Base-by-base conservation (phyloP, 108 stramenopile species). In the Cyclotella atomus region DNA sequence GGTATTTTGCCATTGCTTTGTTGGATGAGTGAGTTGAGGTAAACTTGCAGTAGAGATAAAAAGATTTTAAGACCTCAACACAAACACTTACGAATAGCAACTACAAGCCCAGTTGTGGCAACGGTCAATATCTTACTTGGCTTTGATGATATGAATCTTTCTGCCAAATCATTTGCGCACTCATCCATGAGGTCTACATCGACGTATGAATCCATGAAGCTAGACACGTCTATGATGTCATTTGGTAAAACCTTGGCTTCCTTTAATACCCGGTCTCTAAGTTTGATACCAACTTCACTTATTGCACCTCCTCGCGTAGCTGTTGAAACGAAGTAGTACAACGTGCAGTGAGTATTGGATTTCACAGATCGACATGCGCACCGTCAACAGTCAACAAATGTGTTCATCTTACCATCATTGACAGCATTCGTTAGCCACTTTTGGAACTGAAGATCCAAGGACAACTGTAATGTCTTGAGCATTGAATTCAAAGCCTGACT, bases 101-200 rank as follows among this genome's bases (percentile, higher is more conserved):
- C 71, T 0, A 92, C 95, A 12, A 96, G 65, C 17, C 95, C 95
- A 8, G 95, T 96, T 14, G 95, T 96, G 24, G 95, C 95, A 4
- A 96, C 87, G 14, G 95, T 96, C 56, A 96, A 62, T 36, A 96
- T 91, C 76, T 96, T 96, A 27, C 83, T 86, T 19, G 95, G 95
- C 69, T 88, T 87, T 14, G 53, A 16, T 20, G 73, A 24, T 24
- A 82, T 47, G 52, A 91, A 96, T 14, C 91, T 88, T 7, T 88
- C 70, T 20, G 95, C 85, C 83, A 84, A 74, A 55, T 92, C 91
- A 60, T 88, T 79, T 10, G 85, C 95, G 72, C 95, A 96, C 28
- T 88, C 87, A 70, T 96, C 92, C 92, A 96, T 96, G 29, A 96
- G 67, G 62, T 91, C 86, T 1, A 92, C 91, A 81, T 95, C 95